phyloP scores from a whole-genome alignment of 2,329 filamentous ascomycete species.

The Tympanopsis confertula region DNA sequence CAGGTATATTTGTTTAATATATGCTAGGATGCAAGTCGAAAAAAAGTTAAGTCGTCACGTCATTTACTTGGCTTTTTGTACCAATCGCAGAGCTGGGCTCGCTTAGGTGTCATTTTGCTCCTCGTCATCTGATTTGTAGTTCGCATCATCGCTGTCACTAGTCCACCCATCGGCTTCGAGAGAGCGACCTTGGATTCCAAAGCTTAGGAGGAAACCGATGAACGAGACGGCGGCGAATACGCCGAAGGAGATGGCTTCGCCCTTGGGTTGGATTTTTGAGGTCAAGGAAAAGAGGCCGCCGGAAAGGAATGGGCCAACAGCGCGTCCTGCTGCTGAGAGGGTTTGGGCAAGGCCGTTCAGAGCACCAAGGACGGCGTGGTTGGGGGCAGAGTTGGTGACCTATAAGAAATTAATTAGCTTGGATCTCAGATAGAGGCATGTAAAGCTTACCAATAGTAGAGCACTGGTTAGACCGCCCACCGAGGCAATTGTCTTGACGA shows the following conservation, averaged over 20 bases:
- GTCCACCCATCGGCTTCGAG: neutral
- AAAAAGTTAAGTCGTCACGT: too few species aligned
- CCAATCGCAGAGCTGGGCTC: neutral
- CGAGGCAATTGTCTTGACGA: neutral
- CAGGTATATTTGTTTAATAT: too few species aligned
- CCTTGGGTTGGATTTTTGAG: neutral
- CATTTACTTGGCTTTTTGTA: too few species aligned
- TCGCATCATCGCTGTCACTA: neutral
- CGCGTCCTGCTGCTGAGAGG: neutral
- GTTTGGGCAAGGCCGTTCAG: conserved; percentile 1
- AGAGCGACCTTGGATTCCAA: neutral
- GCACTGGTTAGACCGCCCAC: conserved; percentile 1
- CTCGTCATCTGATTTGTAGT: conserved; percentile 1
- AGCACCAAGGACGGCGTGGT: neutral
- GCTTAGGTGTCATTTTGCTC: too few species aligned
- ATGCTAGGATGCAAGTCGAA: too few species aligned
- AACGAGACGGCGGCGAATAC: neutral
- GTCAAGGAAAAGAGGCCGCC: neutral
- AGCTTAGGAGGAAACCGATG: neutral
- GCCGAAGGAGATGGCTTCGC: neutral
- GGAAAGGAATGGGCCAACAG: neutral
- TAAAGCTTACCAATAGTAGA: neutral
- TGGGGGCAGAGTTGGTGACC: neutral
- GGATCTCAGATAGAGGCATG: neutral
- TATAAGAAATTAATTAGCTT: neutral